Evolutionary conservation across 73 alveolate genomes (phyloP).

Genomic region (Uronychia setigera): DNA sequence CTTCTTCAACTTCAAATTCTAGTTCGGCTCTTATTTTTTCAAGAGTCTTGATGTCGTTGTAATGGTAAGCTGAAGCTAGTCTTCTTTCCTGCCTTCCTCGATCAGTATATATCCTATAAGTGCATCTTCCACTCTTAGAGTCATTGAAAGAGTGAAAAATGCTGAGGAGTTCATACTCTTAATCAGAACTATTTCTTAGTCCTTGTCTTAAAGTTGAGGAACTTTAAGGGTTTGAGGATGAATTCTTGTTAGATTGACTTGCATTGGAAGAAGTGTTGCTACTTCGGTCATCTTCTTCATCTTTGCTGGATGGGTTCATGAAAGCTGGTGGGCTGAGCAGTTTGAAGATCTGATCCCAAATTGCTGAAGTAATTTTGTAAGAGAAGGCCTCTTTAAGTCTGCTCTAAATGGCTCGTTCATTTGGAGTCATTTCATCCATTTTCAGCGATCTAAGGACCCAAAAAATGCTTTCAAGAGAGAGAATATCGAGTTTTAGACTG

Average conservation of each 20-base stretch:
- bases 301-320: too few relatives aligned
- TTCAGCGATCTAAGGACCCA: conserved; percentile 74
- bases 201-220: too few relatives aligned
- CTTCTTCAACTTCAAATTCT: conserved; percentile 21
- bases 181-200: background rate
- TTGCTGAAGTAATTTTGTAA: conserved; percentile 52
- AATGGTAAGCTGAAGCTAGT: background rate
- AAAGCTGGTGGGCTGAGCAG: background rate
- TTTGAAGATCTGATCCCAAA: conserved; percentile 67
- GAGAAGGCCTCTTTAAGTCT: conserved; percentile 81
- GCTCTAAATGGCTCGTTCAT: conserved; percentile 72
- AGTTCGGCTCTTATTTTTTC: background rate
- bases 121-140: background rate
- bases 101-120: background rate
- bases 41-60: background rate
- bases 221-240: too few relatives aligned
- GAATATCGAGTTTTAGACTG: conserved; percentile 45
- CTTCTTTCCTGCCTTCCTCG: background rate
- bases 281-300: background rate
- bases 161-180: background rate
- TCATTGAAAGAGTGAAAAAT: background rate
- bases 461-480: conserved; percentile 69
- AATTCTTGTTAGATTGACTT: too few relatives aligned
- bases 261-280: too few relatives aligned
- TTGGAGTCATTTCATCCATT: conserved; percentile 78